Conservation (phyloP, 1,284 basidiomycete genomes). For the Chiua sp. region DNA sequence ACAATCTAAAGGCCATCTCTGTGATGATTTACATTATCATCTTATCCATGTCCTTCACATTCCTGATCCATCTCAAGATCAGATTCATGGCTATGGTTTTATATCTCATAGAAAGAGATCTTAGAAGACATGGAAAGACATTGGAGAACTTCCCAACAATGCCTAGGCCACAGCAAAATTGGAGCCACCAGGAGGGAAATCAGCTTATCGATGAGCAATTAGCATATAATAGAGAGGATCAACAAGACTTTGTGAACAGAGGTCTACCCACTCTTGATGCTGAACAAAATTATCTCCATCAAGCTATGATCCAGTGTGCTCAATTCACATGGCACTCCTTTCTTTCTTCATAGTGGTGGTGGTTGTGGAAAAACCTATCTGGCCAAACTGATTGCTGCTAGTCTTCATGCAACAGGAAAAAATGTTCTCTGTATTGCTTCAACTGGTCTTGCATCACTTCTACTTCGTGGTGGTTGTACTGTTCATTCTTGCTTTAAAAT, state of each 20-base stretch:
- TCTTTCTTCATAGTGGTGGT: slow-evolving; percentile 53
- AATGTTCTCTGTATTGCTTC: slow-evolving; percentile 43
- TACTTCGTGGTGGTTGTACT: slow-evolving; percentile 15
- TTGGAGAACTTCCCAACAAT: slow-evolving; percentile 38
- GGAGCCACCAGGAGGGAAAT: slow-evolving; percentile 36
- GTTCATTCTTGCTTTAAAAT: slow-evolving; percentile 21
- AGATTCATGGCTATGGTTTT: slow-evolving; percentile 47
- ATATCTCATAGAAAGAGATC: slow-evolving; percentile 37
- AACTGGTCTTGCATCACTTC: slow-evolving; percentile 28
- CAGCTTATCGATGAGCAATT: slow-evolving; percentile 44
- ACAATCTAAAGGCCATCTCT: slow-evolving; percentile 28
- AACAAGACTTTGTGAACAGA: slow-evolving; percentile 18
- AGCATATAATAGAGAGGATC: slow-evolving; percentile 33
- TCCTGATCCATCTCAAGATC: slow-evolving; percentile 30
- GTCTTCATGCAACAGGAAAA: slow-evolving; percentile 27
- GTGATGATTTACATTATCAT: slow-evolving; percentile 32
- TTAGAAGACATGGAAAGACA: slow-evolving; percentile 28
- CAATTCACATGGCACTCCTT: slow-evolving; percentile 15
- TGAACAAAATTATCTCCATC: slow-evolving; percentile 10
- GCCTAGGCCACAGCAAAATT: slow-evolving; percentile 35
- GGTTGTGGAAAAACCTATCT: slow-evolving; percentile 58
- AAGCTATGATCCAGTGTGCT: slow-evolving; percentile 17
- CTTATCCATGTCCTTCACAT: slow-evolving; percentile 9
- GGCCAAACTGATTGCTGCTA: slow-evolving; percentile 44
- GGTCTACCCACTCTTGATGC: slow-evolving; percentile 5